phyloP scores from a whole-genome alignment of 495 filamentous ascomycete species.

The Hypoxylon intermedium region DNA sequence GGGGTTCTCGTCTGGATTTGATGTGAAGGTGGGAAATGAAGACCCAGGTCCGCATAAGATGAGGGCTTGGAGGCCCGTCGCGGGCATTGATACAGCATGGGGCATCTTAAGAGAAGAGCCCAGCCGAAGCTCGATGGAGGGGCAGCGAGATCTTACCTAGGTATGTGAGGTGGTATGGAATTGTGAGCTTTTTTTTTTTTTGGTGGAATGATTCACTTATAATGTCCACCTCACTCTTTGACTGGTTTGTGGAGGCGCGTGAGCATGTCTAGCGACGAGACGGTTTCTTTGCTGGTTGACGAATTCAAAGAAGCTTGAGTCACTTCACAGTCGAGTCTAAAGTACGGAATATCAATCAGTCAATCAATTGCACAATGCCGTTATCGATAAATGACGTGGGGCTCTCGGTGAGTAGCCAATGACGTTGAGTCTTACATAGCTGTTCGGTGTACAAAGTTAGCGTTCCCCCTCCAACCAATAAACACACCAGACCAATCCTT shows the following conservation, averaged over 20 bases:
- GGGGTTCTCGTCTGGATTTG: constrained; percentile 84
- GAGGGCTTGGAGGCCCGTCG: constrained; percentile 87
- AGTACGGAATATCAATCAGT: no score
- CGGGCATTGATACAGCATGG: constrained; percentile 71
- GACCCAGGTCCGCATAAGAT: constrained; percentile 92
- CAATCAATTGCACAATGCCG: not conserved
- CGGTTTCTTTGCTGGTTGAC: not conserved
- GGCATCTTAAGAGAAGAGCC: constrained; percentile 63
- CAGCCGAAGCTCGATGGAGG: constrained; percentile 24
- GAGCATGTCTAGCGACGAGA: not conserved
- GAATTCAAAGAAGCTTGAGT: not conserved
- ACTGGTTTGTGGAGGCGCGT: not conserved
- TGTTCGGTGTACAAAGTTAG: constrained; percentile 14
- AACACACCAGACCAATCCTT: not conserved
- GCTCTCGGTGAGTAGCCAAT: constrained; percentile 17
- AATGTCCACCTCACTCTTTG: no score
- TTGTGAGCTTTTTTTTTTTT: no score
- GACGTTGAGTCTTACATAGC: not conserved
- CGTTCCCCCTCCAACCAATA: constrained; percentile 39
- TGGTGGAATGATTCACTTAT: no score
- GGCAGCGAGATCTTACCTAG: constrained; percentile 8
- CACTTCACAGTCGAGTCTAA: no score
- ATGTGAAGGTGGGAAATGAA: constrained; percentile 89
- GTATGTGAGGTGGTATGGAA: no score
- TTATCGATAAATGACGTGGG: constrained; percentile 11